phyloP scores from a whole-genome alignment of 257 asterid species.

The Striga asiatica region DNA sequence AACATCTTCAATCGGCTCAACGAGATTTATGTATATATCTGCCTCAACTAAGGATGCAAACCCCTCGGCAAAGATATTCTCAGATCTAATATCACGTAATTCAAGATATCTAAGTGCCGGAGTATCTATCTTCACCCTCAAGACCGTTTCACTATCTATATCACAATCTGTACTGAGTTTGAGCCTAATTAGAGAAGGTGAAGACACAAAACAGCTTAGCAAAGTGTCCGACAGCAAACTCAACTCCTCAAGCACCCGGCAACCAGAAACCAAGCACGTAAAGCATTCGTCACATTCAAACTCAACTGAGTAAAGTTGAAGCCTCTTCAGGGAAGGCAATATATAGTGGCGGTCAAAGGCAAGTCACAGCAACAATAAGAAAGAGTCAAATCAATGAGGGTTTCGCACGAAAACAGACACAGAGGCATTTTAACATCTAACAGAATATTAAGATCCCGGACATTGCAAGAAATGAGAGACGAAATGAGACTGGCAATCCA shows the following conservation, averaged over 20 bases:
- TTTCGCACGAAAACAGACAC: neutral
- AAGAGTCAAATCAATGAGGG: neutral
- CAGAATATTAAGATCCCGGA: neutral
- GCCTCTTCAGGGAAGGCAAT: neutral
- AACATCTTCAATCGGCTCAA: neutral
- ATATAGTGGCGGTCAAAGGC: neutral
- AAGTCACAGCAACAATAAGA: neutral
- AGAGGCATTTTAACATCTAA: neutral
- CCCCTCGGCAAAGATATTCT: neutral
- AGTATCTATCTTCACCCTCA: neutral
- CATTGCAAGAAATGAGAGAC: neutral
- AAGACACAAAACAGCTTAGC: neutral
- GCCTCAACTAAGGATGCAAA: neutral
- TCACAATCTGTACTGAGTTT: too few relatives aligned
- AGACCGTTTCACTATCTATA: neutral
- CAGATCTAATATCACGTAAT: neutral
- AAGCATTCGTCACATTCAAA: neutral
- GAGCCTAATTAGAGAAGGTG: neutral
- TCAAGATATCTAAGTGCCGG: neutral
- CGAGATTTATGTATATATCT: neutral
- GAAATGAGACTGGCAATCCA: neutral
- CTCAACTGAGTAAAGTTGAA: neutral
- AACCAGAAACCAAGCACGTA: neutral
- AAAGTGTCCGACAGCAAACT: neutral
- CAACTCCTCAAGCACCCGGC: constrained; percentile 7